Conservation (phyloP, 371 early-diverging fungal genomes). For the Dichotomocladium elegans region DNA sequence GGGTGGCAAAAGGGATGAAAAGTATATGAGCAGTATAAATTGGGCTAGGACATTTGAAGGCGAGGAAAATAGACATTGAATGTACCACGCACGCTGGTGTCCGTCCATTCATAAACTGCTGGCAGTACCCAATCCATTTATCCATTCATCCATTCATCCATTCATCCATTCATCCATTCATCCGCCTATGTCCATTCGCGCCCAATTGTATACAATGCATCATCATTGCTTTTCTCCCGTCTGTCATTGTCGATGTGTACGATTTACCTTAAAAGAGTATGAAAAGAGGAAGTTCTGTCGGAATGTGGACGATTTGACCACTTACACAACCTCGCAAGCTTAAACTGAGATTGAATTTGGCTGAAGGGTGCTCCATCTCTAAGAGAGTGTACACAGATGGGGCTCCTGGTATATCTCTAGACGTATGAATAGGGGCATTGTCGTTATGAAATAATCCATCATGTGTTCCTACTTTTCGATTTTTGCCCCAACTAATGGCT, state of each 20-base stretch:
- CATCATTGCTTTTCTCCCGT: background rate
- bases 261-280: background rate
- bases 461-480: too few relatives aligned
- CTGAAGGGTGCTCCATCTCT: too few relatives aligned
- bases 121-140: background rate
- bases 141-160: background rate
- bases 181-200: background rate
- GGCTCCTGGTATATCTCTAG: too few relatives aligned
- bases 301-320: too few relatives aligned
- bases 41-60: background rate
- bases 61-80: background rate
- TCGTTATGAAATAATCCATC: too few relatives aligned
- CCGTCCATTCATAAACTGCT: background rate
- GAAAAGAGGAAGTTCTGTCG: background rate
- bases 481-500: too few relatives aligned
- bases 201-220: background rate
- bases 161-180: slow-evolving; percentile 5
- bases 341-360: too few relatives aligned
- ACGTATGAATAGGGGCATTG: too few relatives aligned
- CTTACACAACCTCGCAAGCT: too few relatives aligned
- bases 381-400: too few relatives aligned
- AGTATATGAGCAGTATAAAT: background rate
- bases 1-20: too few relatives aligned
- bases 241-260: background rate
- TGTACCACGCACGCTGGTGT: background rate